Evolutionary conservation across 1,284 basidiomycete species (phyloP).

Genomic region (Termitomyces sp.): DNA sequence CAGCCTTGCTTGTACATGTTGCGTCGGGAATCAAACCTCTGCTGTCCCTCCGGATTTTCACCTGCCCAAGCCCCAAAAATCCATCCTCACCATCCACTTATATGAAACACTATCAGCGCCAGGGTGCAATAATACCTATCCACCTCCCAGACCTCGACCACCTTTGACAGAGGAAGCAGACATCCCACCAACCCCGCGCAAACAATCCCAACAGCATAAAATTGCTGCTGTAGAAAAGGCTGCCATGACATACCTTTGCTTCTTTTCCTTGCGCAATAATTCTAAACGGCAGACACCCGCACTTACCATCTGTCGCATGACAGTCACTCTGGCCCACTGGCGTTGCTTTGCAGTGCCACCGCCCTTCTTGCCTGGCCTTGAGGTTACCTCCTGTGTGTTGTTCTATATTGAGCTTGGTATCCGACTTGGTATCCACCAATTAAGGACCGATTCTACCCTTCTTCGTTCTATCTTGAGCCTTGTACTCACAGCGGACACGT

Average conservation of each 20-base stretch:
- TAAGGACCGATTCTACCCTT: too few species aligned
- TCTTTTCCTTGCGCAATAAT: constrained; percentile 31
- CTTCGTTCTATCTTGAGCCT: too few species aligned
- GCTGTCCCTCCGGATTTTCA: constrained; percentile 4
- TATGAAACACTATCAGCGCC: constrained; percentile 23
- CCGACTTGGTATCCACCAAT: too few species aligned
- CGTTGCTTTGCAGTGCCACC: too few species aligned
- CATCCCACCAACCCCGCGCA: constrained; percentile 18
- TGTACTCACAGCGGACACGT: too few species aligned
- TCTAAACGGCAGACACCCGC: constrained; percentile 13
- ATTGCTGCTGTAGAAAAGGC: constrained; percentile 5
- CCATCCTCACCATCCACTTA: constrained; percentile 19
- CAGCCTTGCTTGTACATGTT: constrained; percentile 29
- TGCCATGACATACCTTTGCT: constrained; percentile 35
- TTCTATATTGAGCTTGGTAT: background rate
- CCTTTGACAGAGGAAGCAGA: constrained; percentile 5
- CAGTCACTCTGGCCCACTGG: too few species aligned
- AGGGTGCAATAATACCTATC: constrained; percentile 8
- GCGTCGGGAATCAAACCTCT: constrained; percentile 42
- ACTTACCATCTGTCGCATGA: background rate
- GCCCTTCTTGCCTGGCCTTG: too few species aligned
- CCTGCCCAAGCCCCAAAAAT: constrained; percentile 1
- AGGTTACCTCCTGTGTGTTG: too few species aligned
- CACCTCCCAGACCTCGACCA: constrained; percentile 9
- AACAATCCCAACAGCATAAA: constrained; percentile 8